Base-by-base conservation (phyloP, 2,329 filamentous ascomycete species). In the Blastomyces silverae region DNA sequence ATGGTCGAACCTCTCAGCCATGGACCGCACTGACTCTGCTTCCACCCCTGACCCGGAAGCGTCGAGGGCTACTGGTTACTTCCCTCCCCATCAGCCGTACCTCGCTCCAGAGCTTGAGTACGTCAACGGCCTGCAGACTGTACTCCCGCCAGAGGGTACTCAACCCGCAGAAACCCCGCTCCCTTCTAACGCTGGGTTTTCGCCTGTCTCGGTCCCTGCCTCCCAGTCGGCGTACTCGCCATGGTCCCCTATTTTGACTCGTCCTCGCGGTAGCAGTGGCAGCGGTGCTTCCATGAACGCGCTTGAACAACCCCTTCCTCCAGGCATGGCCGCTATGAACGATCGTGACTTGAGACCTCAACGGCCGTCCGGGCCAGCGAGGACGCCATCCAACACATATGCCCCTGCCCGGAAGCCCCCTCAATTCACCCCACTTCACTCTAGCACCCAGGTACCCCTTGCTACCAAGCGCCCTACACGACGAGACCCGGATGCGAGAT, bases 321-420 rank as follows among this genome's bases (percentile, higher is more conserved):
- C 72, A 22, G 76, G 76, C 64, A 72, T 70, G 56, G 66, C 69
- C 58, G 67, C 72, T 17, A 69, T 73, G 58, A 44, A 70, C 13
- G 71, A 75, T 8, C 71, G 68, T 59, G 79, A 79, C 20, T 64
- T 73, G 63, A 80, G 87, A 71, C 82, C 84, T 34, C 86, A 89
- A 71, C 84, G 89, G 69, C 89, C 90, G 20, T 83, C 84, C 6
- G 87, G 82, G 31, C 89, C 89, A 22, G 83, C 84, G 63, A 83
- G 90, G 71, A 92, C 89, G 4, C 89, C 89, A 0, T 93, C 90
- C 39, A 90, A 83, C 74, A 92, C 90, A 42, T 94, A 94, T 75
- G 89, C 89, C 77, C 87, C 71, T 73, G 82, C 70, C 78, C 85
- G 74, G 78, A 85, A 78, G 78, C 84, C 79, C 64, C 77, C 80